These are phyloP conservation scores for Haplosporangium sp. DNA, from an alignment of 371 early-diverging fungal species.

Conservation along the genomic window DNA sequence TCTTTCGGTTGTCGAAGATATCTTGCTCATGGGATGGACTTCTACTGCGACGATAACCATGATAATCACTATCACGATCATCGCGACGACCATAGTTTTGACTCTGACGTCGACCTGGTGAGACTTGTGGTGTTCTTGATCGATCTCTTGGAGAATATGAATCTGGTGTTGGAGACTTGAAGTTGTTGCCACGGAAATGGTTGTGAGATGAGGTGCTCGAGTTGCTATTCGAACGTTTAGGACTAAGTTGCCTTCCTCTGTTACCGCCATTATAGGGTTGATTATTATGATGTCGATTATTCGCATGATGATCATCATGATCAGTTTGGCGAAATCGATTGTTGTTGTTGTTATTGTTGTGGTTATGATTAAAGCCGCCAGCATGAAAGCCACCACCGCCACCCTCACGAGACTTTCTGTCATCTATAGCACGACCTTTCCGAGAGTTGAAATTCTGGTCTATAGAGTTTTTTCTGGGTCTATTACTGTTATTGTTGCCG, in stretches of 20 bases:
- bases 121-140: slow-evolving; percentile 5
- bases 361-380: background rate
- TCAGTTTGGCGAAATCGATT: background rate
- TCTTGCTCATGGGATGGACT: background rate
- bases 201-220: background rate
- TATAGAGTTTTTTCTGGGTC: slow-evolving; percentile 5
- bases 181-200: background rate
- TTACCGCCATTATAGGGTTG: background rate
- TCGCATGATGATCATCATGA: background rate
- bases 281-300: background rate
- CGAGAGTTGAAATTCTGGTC: slow-evolving; percentile 1
- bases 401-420: background rate
- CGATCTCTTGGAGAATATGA: slow-evolving; percentile 9
- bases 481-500: slow-evolving; percentile 6
- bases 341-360: background rate
- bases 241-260: background rate
- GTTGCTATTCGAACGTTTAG: background rate
- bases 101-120: slow-evolving; percentile 9
- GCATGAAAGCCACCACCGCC: background rate
- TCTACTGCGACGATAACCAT: background rate
- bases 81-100: slow-evolving; percentile 1
- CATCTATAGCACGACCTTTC: background rate
- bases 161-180: slow-evolving; percentile 23
- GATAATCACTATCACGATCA: background rate
- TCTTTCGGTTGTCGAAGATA: background rate